Percentiles rank a stretch among this genome's conserved stretches.
Conservation (phyloP, 305 asterid genomes). For the Fraxinus paxiana region DNA sequence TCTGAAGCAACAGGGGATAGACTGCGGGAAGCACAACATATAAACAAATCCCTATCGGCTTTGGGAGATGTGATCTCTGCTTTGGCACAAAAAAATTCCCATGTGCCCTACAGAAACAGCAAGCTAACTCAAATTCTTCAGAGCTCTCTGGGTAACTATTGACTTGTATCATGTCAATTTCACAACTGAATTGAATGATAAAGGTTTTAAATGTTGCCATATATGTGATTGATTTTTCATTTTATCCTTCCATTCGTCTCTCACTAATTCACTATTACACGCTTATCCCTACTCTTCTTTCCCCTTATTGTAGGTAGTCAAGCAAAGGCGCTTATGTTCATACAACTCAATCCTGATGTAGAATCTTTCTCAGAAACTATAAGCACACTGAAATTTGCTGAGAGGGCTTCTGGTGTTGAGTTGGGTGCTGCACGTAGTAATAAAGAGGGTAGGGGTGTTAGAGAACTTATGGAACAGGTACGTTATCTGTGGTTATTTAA, state of each 20-base stretch:
- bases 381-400: slow-evolving; percentile 93
- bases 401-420: slow-evolving; percentile 96
- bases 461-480: slow-evolving; percentile 98
- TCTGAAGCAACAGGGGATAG: slow-evolving; percentile 94
- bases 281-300: not conserved
- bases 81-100: slow-evolving; percentile 74
- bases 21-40: slow-evolving; percentile 89
- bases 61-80: slow-evolving; percentile 93
- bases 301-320: slow-evolving; percentile 65
- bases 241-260: slow-evolving; percentile 7
- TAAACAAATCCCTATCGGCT: slow-evolving; percentile 94
- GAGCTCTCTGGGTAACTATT: slow-evolving; percentile 70
- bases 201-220: not conserved
- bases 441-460: slow-evolving; percentile 79
- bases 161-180: slow-evolving; percentile 7
- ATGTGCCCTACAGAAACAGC: slow-evolving; percentile 94
- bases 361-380: slow-evolving; percentile 81
- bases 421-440: slow-evolving; percentile 89
- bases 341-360: slow-evolving; percentile 88
- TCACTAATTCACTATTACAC: not conserved
- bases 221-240: not conserved
- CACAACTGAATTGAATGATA: slow-evolving; percentile 7
- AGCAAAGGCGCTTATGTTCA: slow-evolving; percentile 96
- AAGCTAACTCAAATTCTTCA: slow-evolving; percentile 96
- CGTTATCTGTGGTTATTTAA: slow-evolving; percentile 1